Conservation (phyloP, 805 yeast species). For the Tetrapisispora pingtungensis region DNA sequence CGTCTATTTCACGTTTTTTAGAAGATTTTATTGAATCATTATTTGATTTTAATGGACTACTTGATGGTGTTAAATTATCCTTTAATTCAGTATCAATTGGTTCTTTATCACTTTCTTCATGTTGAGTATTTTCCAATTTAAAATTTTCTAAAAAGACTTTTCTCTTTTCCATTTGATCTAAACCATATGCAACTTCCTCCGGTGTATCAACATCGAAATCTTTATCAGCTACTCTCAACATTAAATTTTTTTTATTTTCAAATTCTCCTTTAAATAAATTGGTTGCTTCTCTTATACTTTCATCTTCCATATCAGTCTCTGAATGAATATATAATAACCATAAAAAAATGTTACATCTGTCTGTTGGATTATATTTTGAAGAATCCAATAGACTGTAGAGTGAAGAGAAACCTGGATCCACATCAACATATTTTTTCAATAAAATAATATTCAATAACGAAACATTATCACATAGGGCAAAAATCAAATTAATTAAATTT, state of each 20-base stretch:
- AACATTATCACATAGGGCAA: conserved; percentile 58
- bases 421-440: conserved; percentile 21
- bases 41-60: conserved; percentile 1
- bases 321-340: conserved; percentile 78
- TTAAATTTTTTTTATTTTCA: conserved; percentile 6
- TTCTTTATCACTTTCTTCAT: background rate
- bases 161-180: conserved; percentile 19
- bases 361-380: conserved; percentile 46
- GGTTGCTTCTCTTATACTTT: conserved; percentile 31
- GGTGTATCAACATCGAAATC: conserved; percentile 22
- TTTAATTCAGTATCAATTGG: background rate
- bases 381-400: conserved; percentile 70
- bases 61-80: background rate
- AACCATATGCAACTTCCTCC: conserved; percentile 23
- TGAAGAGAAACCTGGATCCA: conserved; percentile 24
- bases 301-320: conserved; percentile 56
- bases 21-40: background rate
- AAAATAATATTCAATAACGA: conserved; percentile 36
- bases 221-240: conserved; percentile 7
- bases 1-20: background rate
- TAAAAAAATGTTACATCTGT: conserved; percentile 61
- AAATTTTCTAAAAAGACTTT: conserved; percentile 16
- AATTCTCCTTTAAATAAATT: conserved; percentile 11
- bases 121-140: conserved; percentile 1
- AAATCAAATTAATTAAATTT: conserved; percentile 69